Conservation (phyloP, 1,139 yeast genomes). For the Yamadazyma triangularis region DNA sequence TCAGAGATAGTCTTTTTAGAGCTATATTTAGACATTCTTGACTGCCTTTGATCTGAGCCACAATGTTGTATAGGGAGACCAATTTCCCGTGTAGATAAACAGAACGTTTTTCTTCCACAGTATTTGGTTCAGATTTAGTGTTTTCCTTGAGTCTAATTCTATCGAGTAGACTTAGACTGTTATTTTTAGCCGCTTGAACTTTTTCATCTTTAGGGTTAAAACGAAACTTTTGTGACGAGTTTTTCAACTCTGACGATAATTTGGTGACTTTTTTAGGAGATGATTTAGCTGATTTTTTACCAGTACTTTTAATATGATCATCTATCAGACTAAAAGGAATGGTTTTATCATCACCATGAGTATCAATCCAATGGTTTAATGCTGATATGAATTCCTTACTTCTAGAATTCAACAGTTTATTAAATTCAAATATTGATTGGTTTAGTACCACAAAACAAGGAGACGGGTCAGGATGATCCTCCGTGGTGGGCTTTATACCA, state of each 20-base stretch:
- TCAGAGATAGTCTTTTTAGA: constrained; percentile 20
- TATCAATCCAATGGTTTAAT: constrained; percentile 56
- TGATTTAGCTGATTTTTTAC: constrained; percentile 1
- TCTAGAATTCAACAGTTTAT: constrained; percentile 16
- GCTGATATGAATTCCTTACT: constrained; percentile 54
- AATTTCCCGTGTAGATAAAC: constrained; percentile 39
- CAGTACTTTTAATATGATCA: background rate
- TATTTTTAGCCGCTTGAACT: constrained; percentile 11
- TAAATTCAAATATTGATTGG: constrained; percentile 8
- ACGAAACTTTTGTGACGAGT: constrained; percentile 28
- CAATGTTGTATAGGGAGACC: constrained; percentile 31
- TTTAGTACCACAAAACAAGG: constrained; percentile 12
- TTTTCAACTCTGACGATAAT: constrained; percentile 14
- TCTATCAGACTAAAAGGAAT: constrained; percentile 3
- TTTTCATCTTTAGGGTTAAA: constrained; percentile 24
- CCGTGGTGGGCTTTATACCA: constrained; percentile 7
- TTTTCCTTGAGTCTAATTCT: constrained; percentile 36
- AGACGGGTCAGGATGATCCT: constrained; percentile 10
- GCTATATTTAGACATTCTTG: constrained; percentile 17
- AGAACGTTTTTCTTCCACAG: constrained; percentile 22
- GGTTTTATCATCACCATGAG: constrained; percentile 15
- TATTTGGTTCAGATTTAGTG: constrained; percentile 11
- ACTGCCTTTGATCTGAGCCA: constrained; percentile 25
- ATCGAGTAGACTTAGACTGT: constrained; percentile 39
- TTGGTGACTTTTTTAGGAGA: constrained; percentile 20